Evolutionary conservation across 768 basidiomycete species (phyloP), one percentile per base, ranked within the genome.

Genomic region (Lyophyllum semitale): DNA sequence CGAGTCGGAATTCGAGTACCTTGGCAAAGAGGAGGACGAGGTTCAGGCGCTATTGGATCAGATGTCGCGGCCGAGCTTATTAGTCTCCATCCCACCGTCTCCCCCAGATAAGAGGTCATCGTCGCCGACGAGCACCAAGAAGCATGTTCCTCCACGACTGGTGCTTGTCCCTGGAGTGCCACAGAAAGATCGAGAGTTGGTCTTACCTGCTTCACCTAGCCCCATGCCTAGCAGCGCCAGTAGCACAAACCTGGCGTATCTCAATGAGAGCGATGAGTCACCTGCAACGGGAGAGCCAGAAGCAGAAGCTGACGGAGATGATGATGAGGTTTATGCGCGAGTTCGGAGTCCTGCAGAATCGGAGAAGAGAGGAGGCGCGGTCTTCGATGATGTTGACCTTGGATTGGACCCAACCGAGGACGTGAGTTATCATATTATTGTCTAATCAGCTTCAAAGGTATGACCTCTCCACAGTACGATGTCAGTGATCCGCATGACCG

Each of bases 401-500:
- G 79, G 77, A 37, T 70, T 82, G 59, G 80, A 78, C 52, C 73
- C 73, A 20, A 68, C 72, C 20, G 74, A 75, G 53, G 77, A 81
- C 43, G 77, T 79, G 57, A 69, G 76, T 68, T 30, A 27, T 51
- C 35, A 22, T 27, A 20, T 40, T 48, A n/a, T 51, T 22, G n/a
- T 17, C 5, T 9, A 41, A 23, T 47, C 44, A 47, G 13, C 48
- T 38, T 6, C 38, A 32, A 27, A 13, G 1, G 13, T 20, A 18
- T 62, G 32, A 62, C 70, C 64, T 60, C 42, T 51, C 29, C 48
- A 7, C 61, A 90, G 87, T 86, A 80, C 60, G 87, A 89, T 55
- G 81, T 84, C 42, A 74, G 83, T 60, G 90, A 91, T 62, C 86
- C 87, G 41, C 77, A 90, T 63, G 90, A 91, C 69, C 80, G 82